Conservation (phyloP, 1,284 basidiomycete species). For the Heliocybe sulcata region DNA sequence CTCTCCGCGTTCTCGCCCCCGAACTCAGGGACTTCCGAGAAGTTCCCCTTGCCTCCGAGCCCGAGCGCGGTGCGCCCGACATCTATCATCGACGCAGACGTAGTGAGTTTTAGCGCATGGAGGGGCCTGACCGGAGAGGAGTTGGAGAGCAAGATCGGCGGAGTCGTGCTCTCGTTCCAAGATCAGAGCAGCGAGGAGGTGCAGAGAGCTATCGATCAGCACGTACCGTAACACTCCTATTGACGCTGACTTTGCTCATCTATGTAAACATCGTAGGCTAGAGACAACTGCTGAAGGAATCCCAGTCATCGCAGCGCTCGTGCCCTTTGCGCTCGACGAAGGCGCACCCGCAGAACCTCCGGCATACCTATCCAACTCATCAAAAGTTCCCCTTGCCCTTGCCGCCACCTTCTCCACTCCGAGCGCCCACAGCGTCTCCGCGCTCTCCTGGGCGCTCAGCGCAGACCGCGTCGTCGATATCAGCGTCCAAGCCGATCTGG, state of each 20-base stretch:
- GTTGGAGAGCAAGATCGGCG: slow-evolving; percentile 34
- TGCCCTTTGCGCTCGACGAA: slow-evolving; percentile 51
- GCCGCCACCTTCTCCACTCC: slow-evolving; percentile 35
- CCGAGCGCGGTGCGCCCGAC: slow-evolving; percentile 59
- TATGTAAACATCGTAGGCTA: not conserved
- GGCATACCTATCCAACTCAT: slow-evolving; percentile 25
- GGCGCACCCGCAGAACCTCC: slow-evolving; percentile 32
- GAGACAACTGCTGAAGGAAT: slow-evolving; percentile 26
- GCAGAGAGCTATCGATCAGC: slow-evolving; percentile 13
- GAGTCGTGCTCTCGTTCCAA: slow-evolving; percentile 46
- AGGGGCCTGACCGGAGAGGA: slow-evolving; percentile 39
- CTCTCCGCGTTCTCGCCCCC: slow-evolving; percentile 66
- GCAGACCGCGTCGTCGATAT: slow-evolving; percentile 60
- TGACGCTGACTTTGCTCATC: slow-evolving; percentile 9
- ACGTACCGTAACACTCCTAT: slow-evolving; percentile 5
- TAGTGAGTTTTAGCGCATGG: slow-evolving; percentile 44
- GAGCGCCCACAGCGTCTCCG: slow-evolving; percentile 23
- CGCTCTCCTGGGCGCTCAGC: slow-evolving; percentile 57
- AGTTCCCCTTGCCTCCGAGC: slow-evolving; percentile 61
- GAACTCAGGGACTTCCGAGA: slow-evolving; percentile 55
- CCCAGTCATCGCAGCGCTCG: slow-evolving; percentile 37
- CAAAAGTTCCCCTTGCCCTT: slow-evolving; percentile 42
- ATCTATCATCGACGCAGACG: slow-evolving; percentile 60
- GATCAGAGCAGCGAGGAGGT: slow-evolving; percentile 14
- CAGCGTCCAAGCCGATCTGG: slow-evolving; percentile 49